Percentiles rank a stretch among this genome's conserved stretches.
phyloP scores from a whole-genome alignment of 192 early-diverging fungal genomes.

The Umbelopsis isabellina region DNA sequence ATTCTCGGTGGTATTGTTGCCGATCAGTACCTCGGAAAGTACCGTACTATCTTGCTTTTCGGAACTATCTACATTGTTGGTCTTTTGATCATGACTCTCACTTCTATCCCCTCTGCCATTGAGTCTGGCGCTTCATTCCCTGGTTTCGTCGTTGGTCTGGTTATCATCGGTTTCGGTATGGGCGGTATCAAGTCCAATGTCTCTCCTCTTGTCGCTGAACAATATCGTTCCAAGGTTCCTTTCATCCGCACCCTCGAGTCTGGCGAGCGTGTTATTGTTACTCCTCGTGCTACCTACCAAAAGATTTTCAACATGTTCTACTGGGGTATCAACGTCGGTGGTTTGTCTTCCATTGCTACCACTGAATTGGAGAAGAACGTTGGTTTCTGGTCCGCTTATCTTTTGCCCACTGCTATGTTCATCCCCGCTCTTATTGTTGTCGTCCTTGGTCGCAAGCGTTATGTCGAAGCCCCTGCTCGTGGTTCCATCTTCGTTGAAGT shows the following conservation, averaged over 20 bases:
- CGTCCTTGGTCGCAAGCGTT: slow-evolving; percentile 51
- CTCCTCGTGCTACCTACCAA: slow-evolving; percentile 70
- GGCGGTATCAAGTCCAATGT: slow-evolving; percentile 84
- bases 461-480: slow-evolving; percentile 57
- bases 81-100: slow-evolving; percentile 61
- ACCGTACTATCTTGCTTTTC: slow-evolving; percentile 72
- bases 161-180: slow-evolving; percentile 75
- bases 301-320: slow-evolving; percentile 88
- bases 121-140: slow-evolving; percentile 59
- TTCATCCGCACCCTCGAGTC: slow-evolving; percentile 59
- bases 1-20: slow-evolving; percentile 67
- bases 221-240: slow-evolving; percentile 57
- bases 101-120: slow-evolving; percentile 64
- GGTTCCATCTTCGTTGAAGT: slow-evolving; percentile 62
- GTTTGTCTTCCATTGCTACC: slow-evolving; percentile 61
- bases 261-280: slow-evolving; percentile 63
- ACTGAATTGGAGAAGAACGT: slow-evolving; percentile 63
- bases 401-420: slow-evolving; percentile 61
- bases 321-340: slow-evolving; percentile 72
- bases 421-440: slow-evolving; percentile 55
- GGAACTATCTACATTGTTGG: slow-evolving; percentile 66
- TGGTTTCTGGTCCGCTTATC: slow-evolving; percentile 61
- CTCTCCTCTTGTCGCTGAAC: slow-evolving; percentile 77
- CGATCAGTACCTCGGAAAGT: slow-evolving; percentile 78
- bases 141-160: slow-evolving; percentile 68